Conservation (phyloP, 805 yeast genomes). For the Cyberlindnera maritima region DNA sequence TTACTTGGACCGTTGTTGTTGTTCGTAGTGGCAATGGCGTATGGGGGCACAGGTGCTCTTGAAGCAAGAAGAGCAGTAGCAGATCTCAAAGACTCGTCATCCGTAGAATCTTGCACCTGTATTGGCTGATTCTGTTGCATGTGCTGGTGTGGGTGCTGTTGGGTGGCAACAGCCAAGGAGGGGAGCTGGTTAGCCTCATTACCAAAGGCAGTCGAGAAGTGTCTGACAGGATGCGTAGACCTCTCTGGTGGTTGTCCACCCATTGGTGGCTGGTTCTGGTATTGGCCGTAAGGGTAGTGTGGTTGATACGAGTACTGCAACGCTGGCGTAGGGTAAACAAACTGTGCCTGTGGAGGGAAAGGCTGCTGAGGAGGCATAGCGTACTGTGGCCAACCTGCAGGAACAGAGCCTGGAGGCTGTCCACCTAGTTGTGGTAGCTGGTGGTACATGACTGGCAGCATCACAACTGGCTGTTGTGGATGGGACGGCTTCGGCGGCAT, state of each 20-base stretch:
- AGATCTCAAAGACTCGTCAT: constrained; percentile 3
- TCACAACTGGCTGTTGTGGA: constrained; percentile 10
- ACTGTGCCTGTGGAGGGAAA: constrained; percentile 12
- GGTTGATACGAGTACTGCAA: constrained; percentile 9
- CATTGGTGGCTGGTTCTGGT: constrained; percentile 1
- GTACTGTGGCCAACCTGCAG: constrained; percentile 12
- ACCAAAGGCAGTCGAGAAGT: constrained; percentile 2
- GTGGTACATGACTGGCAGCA: constrained; percentile 16
- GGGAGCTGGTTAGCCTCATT: constrained; percentile 7
- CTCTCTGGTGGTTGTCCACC: constrained; percentile 2
- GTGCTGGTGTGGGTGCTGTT: constrained; percentile 14
- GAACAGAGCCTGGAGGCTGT: constrained; percentile 9
- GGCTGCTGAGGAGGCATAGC: constrained; percentile 11
- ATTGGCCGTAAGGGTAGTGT: constrained; percentile 5
- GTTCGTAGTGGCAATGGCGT: constrained; percentile 29
- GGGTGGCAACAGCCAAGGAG: constrained; percentile 4
- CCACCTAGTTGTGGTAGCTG: constrained; percentile 10
- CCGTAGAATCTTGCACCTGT: constrained; percentile 1
- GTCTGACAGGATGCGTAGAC: constrained; percentile 2
- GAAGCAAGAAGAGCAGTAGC: constrained; percentile 6
- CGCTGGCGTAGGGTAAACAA: constrained; percentile 11
- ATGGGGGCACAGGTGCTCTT: constrained; percentile 35
- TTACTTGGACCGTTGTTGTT: constrained; percentile 14
- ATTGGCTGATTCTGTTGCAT: constrained; percentile 7
- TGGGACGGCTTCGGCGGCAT: constrained; percentile 7